These are phyloP conservation scores for Torulaspora quercuum DNA, from an alignment of 805 yeast species.

Conservation along the genomic window DNA sequence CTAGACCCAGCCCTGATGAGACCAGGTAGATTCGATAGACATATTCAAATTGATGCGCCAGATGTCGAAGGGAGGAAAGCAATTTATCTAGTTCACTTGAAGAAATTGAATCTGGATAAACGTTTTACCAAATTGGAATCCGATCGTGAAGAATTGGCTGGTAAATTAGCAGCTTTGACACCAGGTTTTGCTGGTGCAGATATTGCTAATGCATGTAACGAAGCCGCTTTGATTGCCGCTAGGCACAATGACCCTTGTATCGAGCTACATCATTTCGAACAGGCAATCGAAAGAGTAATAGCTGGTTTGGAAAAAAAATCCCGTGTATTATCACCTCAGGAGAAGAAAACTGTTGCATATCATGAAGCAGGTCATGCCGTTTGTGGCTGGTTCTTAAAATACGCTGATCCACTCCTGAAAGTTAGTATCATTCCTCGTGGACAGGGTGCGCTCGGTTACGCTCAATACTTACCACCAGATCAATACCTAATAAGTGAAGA, in stretches of 20 bases:
- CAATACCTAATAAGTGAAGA: slow-evolving; percentile 71
- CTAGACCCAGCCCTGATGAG: slow-evolving; percentile 85
- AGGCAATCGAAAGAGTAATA: slow-evolving; percentile 89
- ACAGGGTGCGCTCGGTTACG: slow-evolving; percentile 93
- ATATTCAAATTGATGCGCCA: slow-evolving; percentile 80
- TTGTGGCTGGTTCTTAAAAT: slow-evolving; percentile 87
- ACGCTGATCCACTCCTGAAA: slow-evolving; percentile 86
- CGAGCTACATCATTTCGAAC: slow-evolving; percentile 72
- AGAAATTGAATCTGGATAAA: slow-evolving; percentile 36
- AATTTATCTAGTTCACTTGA: slow-evolving; percentile 76
- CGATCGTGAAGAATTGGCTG: slow-evolving; percentile 61
- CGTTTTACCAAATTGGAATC: slow-evolving; percentile 43
- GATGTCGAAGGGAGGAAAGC: slow-evolving; percentile 86
- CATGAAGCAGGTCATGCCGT: slow-evolving; percentile 98
- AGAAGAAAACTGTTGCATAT: slow-evolving; percentile 82
- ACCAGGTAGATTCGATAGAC: slow-evolving; percentile 94
- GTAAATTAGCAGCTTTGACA: slow-evolving; percentile 83
- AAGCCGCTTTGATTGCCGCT: slow-evolving; percentile 92
- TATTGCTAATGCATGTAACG: slow-evolving; percentile 91
- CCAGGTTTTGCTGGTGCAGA: slow-evolving; percentile 98
- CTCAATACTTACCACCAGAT: slow-evolving; percentile 90
- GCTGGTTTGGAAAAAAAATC: slow-evolving; percentile 92
- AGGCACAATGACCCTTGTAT: slow-evolving; percentile 64
- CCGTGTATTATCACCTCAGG: slow-evolving; percentile 71
- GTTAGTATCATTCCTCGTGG: slow-evolving; percentile 96